phyloP scores from a whole-genome alignment of 1,284 basidiomycete species.

The Volvariella surrecta region DNA sequence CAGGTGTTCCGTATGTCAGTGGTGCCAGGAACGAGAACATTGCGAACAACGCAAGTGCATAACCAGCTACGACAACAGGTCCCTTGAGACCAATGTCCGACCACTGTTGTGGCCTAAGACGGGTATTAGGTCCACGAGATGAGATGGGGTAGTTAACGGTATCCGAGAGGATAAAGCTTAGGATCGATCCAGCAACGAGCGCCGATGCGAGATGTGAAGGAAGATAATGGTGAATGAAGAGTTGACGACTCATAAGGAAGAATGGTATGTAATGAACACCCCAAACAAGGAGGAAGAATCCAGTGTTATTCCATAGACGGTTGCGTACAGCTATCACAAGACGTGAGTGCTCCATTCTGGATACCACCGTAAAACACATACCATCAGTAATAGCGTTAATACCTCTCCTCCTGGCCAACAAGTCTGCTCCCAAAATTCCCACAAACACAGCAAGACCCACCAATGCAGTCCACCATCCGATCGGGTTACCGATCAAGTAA shows the following conservation, averaged over 20 bases:
- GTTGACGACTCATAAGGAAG: conserved; percentile 95
- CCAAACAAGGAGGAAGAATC: conserved; percentile 95
- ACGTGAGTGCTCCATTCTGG: conserved; percentile 6
- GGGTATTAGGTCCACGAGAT: conserved; percentile 49
- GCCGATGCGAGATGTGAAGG: conserved; percentile 91
- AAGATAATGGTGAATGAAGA: conserved; percentile 97
- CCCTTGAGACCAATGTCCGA: conserved; percentile 70
- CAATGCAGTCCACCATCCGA: conserved; percentile 93
- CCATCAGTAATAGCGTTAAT: conserved; percentile 81
- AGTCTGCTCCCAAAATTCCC: conserved; percentile 85
- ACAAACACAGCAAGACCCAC: conserved; percentile 82
- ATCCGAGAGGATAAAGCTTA: conserved; percentile 90
- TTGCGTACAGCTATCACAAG: conserved; percentile 68
- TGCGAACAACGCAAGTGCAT: conserved; percentile 51
- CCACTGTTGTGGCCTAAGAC: conserved; percentile 50
- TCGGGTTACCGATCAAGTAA: conserved; percentile 90
- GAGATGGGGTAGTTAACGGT: conserved; percentile 93
- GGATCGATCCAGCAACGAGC: conserved; percentile 83
- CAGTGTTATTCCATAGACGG: conserved; percentile 89
- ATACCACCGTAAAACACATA: conserved; percentile 34
- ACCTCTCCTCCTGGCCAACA: conserved; percentile 80
- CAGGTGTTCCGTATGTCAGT: conserved; percentile 87
- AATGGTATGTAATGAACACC: conserved; percentile 95
- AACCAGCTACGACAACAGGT: conserved; percentile 51
- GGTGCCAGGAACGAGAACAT: conserved; percentile 77